These are phyloP conservation scores for Amylocystis lapponica DNA, from an alignment of 768 basidiomycete species.

Conservation along the genomic window DNA sequence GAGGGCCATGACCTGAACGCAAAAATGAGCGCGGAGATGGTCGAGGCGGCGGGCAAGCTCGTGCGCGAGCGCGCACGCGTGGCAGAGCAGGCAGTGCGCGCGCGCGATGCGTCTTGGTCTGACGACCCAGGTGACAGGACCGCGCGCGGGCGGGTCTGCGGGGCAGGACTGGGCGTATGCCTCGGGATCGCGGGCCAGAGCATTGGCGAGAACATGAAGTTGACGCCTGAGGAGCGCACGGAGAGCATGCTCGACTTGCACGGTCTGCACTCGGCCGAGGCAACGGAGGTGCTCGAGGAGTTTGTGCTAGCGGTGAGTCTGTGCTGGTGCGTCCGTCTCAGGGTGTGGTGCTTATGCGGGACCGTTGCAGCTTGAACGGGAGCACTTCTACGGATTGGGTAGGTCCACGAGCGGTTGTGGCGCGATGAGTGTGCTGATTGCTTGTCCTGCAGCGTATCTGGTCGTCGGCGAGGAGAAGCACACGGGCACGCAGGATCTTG, in stretches of 20 bases:
- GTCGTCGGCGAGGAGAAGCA: constrained; percentile 97
- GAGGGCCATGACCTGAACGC: constrained; percentile 93
- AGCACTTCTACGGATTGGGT: constrained; percentile 86
- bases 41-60: constrained; percentile 75
- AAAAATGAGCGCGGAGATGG: constrained; percentile 85
- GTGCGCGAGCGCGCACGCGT: constrained; percentile 76
- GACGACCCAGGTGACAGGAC: constrained; percentile 81
- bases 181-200: constrained; percentile 76
- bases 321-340: not conserved
- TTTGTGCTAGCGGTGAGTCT: constrained; percentile 81
- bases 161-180: constrained; percentile 78
- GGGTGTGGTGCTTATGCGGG: not conserved
- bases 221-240: constrained; percentile 82
- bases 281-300: constrained; percentile 83
- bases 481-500: constrained; percentile 83
- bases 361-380: constrained; percentile 72
- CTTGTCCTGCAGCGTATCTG: constrained; percentile 55
- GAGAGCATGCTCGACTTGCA: constrained; percentile 88
- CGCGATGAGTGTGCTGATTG: constrained; percentile 1
- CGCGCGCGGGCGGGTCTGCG: constrained; percentile 67
- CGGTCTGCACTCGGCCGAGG: constrained; percentile 91
- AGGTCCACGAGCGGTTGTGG: too few relatives aligned
- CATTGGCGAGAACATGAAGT: constrained; percentile 43
- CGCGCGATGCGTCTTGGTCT: constrained; percentile 66
- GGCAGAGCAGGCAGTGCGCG: constrained; percentile 70